phyloP scores from a whole-genome alignment of 495 filamentous ascomycete species.

The Articulospora tetracladia region DNA sequence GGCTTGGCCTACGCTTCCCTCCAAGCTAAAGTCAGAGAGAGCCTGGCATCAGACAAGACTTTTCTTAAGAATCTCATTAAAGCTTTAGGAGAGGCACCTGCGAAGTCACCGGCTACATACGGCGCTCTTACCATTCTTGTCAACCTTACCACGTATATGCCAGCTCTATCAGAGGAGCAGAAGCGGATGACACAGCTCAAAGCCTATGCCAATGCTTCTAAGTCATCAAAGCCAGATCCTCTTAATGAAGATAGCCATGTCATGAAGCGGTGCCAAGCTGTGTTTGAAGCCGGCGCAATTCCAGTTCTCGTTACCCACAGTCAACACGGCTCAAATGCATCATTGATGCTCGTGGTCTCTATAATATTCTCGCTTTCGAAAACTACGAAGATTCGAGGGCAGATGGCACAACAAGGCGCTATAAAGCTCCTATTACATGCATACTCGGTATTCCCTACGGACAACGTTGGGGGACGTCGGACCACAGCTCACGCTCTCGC shows the following conservation, averaged over 20 bases:
- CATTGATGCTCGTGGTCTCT: slow-evolving; percentile 62
- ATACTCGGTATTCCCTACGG: slow-evolving; percentile 52
- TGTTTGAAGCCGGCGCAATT: slow-evolving; percentile 74
- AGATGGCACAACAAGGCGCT: slow-evolving; percentile 85
- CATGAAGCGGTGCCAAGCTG: slow-evolving; percentile 64
- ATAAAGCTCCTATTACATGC: slow-evolving; percentile 76
- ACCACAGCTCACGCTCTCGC: slow-evolving; percentile 81
- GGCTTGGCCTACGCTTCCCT: slow-evolving; percentile 90
- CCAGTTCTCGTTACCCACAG: slow-evolving; percentile 67
- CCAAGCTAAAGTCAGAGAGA: slow-evolving; percentile 77
- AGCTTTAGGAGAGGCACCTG: slow-evolving; percentile 52
- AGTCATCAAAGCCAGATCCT: slow-evolving; percentile 57
- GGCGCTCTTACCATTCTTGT: slow-evolving; percentile 77
- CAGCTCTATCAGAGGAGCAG: slow-evolving; percentile 81
- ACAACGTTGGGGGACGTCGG: slow-evolving; percentile 47
- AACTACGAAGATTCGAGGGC: slow-evolving; percentile 64
- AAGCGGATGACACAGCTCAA: slow-evolving; percentile 87
- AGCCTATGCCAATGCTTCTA: slow-evolving; percentile 82
- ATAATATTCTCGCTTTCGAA: slow-evolving; percentile 76
- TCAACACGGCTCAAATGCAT: slow-evolving; percentile 60
- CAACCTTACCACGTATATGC: slow-evolving; percentile 80
- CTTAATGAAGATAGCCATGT: slow-evolving; percentile 73
- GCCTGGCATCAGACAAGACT: slow-evolving; percentile 57
- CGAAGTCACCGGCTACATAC: slow-evolving; percentile 70
- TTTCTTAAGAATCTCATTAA: slow-evolving; percentile 67